A percentile compares a stretch with the other conserved stretches of the same genome.
These are phyloP conservation scores for Aspergillus sclerotialis DNA, from an alignment of 2,329 filamentous ascomycete species.

Conservation along the genomic window DNA sequence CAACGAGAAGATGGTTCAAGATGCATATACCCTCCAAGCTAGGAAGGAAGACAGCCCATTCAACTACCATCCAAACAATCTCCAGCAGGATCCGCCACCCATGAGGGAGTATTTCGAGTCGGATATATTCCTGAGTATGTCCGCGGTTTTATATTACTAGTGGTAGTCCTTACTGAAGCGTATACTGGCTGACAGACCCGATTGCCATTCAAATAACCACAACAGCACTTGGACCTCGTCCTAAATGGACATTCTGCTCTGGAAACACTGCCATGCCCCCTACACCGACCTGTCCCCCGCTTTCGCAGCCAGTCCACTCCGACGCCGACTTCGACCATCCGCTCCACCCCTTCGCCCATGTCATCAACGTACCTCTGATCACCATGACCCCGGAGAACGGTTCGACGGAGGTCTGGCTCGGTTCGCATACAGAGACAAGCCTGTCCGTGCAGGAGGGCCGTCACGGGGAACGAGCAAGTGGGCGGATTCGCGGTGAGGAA, in stretches of 20 bases:
- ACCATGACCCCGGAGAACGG: constrained; percentile 48
- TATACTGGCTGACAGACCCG: constrained; percentile 41
- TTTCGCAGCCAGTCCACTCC: constrained; percentile 47
- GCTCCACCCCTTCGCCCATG: constrained; percentile 48
- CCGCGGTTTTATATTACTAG: neutral
- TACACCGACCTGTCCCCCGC: constrained; percentile 24
- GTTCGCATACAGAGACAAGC: constrained; percentile 39
- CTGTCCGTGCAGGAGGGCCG: constrained; percentile 41
- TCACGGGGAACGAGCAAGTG: constrained; percentile 48
- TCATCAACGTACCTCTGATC: constrained; percentile 49
- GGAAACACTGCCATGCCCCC: constrained; percentile 46
- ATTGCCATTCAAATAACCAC: constrained; percentile 30
- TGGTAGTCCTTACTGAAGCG: no score
- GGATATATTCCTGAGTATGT: constrained; percentile 49
- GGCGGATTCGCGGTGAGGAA: constrained; percentile 35
- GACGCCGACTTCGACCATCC: constrained; percentile 55
- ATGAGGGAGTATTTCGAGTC: constrained; percentile 43
- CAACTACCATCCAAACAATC: constrained; percentile 54
- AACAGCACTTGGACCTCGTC: constrained; percentile 47
- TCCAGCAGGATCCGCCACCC: constrained; percentile 54
- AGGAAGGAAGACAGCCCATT: constrained; percentile 50
- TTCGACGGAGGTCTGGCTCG: constrained; percentile 54
- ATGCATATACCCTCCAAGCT: constrained; percentile 47
- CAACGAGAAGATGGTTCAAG: constrained; percentile 54
- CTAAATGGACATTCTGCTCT: constrained; percentile 53